A percentile compares a stretch with the other conserved stretches of the same genome.
phyloP scores from a whole-genome alignment of 306 rosid species.

The Medicago lupulina region DNA sequence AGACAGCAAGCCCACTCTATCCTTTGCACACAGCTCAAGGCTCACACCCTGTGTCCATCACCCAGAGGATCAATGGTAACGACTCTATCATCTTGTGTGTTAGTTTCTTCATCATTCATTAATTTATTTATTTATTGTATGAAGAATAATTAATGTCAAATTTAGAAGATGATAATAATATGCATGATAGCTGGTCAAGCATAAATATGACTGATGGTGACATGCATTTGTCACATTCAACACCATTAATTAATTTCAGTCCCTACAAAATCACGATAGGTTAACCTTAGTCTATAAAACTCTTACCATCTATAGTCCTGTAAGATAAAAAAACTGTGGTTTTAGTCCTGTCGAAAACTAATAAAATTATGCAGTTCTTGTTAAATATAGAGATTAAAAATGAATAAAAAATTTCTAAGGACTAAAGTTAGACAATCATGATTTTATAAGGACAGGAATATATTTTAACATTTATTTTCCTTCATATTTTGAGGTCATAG shows the following conservation, averaged over 20 bases:
- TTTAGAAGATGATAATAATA: slow-evolving; percentile 3
- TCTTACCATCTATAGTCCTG: neutral
- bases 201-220: slow-evolving; percentile 28
- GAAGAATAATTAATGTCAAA: slow-evolving; percentile 19
- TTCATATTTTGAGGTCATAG: slow-evolving; percentile 23
- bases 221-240: slow-evolving; percentile 7
- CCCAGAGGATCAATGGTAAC: slow-evolving; percentile 40
- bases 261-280: slow-evolving; percentile 1
- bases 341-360: neutral
- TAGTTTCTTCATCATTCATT: slow-evolving; percentile 5
- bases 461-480: neutral
- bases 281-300: neutral
- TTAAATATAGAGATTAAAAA: slow-evolving; percentile 1
- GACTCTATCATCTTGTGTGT: slow-evolving; percentile 26
- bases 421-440: slow-evolving; percentile 7
- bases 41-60: slow-evolving; percentile 66
- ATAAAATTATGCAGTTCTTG: neutral
- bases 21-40: slow-evolving; percentile 77
- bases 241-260: slow-evolving; percentile 2
- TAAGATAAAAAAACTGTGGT: neutral
- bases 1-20: slow-evolving; percentile 74
- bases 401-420: neutral
- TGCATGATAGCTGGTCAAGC: neutral
- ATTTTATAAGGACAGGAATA: slow-evolving; percentile 2
- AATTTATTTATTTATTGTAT: neutral